These are phyloP conservation scores for Citrus australasica DNA, from an alignment of 345 rosid species.

Conservation along the genomic window DNA sequence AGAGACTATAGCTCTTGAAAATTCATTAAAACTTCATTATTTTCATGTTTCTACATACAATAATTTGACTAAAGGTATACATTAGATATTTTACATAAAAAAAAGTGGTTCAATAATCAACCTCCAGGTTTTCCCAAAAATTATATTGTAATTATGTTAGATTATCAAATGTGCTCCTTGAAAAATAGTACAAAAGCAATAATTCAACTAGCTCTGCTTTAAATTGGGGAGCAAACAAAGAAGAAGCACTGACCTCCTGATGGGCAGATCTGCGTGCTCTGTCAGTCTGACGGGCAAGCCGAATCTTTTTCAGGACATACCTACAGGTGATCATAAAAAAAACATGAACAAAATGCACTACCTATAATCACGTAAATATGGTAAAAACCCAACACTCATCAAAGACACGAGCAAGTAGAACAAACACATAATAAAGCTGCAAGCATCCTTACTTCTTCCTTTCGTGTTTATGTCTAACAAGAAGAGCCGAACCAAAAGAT, in stretches of 20 bases:
- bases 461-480: slow-evolving; percentile 94
- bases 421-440: background rate
- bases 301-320: slow-evolving; percentile 89
- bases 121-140: background rate
- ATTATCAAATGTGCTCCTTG: background rate
- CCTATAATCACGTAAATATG: slow-evolving; percentile 9
- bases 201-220: background rate
- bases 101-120: background rate
- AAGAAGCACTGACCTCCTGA: slow-evolving; percentile 61
- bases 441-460: slow-evolving; percentile 61
- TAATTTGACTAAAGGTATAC: background rate
- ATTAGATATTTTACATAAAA: background rate
- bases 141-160: background rate
- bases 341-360: background rate
- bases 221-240: background rate
- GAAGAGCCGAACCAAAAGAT: slow-evolving; percentile 96
- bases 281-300: slow-evolving; percentile 95
- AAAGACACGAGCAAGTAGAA: background rate
- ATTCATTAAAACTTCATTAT: background rate
- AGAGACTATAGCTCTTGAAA: background rate
- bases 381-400: background rate
- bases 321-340: slow-evolving; percentile 31
- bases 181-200: background rate
- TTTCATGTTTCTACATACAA: background rate
- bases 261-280: slow-evolving; percentile 92